A percentile compares a stretch with the other conserved stretches of the same genome.
These are phyloP conservation scores for Backusella sp. DNA, from an alignment of 192 early-diverging fungal species.

Conservation along the genomic window DNA sequence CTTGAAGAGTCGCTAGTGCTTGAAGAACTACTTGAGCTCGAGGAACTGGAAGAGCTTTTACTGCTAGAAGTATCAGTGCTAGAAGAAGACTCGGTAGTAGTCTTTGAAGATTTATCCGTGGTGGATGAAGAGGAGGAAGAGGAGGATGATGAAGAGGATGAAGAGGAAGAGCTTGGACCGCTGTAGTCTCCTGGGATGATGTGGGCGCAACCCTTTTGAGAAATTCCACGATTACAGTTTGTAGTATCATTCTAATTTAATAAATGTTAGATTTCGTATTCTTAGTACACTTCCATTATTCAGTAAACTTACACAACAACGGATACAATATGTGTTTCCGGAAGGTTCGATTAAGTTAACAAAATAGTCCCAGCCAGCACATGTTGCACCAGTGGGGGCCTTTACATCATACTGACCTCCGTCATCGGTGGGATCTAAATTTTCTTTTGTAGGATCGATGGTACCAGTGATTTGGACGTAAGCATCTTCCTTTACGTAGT, in stretches of 20 bases:
- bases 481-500: conserved; percentile 26
- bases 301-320: conserved; percentile 39
- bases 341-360: conserved; percentile 47
- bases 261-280: background rate
- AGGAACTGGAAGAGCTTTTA: background rate
- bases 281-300: background rate
- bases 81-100: background rate
- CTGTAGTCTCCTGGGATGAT: conserved; percentile 51
- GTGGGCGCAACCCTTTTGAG: conserved; percentile 40
- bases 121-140: background rate
- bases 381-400: conserved; percentile 43
- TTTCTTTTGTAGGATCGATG: conserved; percentile 42
- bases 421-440: conserved; percentile 38
- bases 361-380: conserved; percentile 40
- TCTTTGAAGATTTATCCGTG: background rate
- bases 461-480: conserved; percentile 55
- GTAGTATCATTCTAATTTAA: conserved; percentile 23
- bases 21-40: background rate
- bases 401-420: conserved; percentile 52
- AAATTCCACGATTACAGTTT: conserved; percentile 46
- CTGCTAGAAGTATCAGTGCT: background rate
- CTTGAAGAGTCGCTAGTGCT: background rate
- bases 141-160: background rate
- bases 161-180: conserved; percentile 10
- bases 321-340: conserved; percentile 40